A percentile compares a stretch with the other conserved stretches of the same genome.
Evolutionary conservation across 495 filamentous ascomycete genomes (phyloP).

Genomic region (Pyronema domesticum): DNA sequence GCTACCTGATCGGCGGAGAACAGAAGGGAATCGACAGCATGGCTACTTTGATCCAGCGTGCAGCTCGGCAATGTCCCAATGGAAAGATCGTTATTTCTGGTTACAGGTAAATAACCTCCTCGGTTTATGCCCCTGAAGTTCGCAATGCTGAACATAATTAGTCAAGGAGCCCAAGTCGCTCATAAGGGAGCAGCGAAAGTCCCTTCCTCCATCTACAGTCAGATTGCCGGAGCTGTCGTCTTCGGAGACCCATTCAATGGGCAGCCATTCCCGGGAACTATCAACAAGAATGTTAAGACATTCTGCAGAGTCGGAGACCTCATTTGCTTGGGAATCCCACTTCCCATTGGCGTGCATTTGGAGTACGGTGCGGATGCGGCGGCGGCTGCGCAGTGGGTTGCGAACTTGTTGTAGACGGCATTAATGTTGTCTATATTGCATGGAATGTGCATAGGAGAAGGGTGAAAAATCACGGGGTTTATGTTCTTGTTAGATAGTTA

Average conservation of each 20-base stretch:
- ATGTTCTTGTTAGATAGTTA: too few relatives aligned
- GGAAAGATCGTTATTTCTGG: too few relatives aligned
- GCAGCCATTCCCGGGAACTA: conserved; percentile 29
- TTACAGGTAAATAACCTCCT: too few relatives aligned
- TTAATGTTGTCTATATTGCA: too few relatives aligned
- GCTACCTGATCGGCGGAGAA: too few relatives aligned
- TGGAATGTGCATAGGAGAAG: too few relatives aligned
- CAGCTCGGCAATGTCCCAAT: too few relatives aligned
- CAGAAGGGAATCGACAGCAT: too few relatives aligned
- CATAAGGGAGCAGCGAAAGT: conserved; percentile 7
- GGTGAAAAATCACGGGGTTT: too few relatives aligned
- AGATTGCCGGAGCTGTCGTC: conserved; percentile 31
- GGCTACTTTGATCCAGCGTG: too few relatives aligned
- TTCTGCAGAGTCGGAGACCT: conserved; percentile 37
- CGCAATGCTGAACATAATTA: neutral
- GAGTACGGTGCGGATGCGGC: conserved; percentile 27
- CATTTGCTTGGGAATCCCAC: conserved; percentile 36
- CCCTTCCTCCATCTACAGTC: conserved; percentile 30
- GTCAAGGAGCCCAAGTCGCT: conserved; percentile 16
- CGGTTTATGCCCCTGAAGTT: too few relatives aligned
- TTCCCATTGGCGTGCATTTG: conserved; percentile 34
- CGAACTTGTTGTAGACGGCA: too few relatives aligned
- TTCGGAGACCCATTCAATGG: conserved; percentile 39
- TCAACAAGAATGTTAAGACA: conserved; percentile 30
- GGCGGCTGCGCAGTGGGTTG: conserved; percentile 9